A percentile compares a stretch with the other conserved stretches of the same genome.
Conservation (phyloP, 768 basidiomycete species). For the Russula brevipes region DNA sequence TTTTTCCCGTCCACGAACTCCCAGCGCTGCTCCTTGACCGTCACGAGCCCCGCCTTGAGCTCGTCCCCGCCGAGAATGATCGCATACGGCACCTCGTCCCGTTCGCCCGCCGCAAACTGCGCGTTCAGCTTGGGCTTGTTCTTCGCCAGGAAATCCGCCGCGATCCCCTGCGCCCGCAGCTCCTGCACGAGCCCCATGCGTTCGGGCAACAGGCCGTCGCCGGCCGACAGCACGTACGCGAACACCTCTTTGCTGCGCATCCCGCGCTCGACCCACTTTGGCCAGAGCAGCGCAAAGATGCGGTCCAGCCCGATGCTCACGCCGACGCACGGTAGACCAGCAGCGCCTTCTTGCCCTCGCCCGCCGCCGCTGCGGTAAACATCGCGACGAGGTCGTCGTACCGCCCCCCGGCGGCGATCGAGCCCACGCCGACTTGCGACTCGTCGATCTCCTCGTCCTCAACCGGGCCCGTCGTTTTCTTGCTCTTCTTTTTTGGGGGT, state of each 20-base stretch:
- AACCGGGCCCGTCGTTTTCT: conserved; percentile 42
- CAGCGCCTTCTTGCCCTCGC: conserved; percentile 59
- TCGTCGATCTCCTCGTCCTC: conserved; percentile 89
- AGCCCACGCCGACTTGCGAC: conserved; percentile 92
- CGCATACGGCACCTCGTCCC: conserved; percentile 88
- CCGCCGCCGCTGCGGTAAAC: conserved; percentile 79
- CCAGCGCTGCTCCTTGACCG: conserved; percentile 90
- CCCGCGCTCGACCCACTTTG: conserved; percentile 74
- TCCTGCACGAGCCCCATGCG: conserved; percentile 74
- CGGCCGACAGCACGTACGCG: conserved; percentile 89
- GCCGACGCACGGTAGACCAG: conserved; percentile 81
- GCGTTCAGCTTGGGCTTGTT: conserved; percentile 81
- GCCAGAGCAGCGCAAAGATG: conserved; percentile 87
- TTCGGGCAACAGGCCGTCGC: conserved; percentile 83
- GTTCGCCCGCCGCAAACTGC: conserved; percentile 89
- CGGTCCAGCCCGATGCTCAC: conserved; percentile 91
- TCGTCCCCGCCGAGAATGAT: conserved; percentile 89
- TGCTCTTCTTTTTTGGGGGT: conserved; percentile 37
- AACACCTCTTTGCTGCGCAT: conserved; percentile 87
- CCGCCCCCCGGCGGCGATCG: conserved; percentile 96
- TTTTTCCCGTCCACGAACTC: conserved; percentile 69
- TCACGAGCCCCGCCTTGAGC: conserved; percentile 74
- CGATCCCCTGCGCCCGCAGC: conserved; percentile 81
- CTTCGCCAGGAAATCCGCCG: conserved; percentile 93
- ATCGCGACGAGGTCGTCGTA: conserved; percentile 94